These are phyloP conservation scores for Boletus vinaceobasis DNA, from an alignment of 768 basidiomycete species.

Conservation along the genomic window DNA sequence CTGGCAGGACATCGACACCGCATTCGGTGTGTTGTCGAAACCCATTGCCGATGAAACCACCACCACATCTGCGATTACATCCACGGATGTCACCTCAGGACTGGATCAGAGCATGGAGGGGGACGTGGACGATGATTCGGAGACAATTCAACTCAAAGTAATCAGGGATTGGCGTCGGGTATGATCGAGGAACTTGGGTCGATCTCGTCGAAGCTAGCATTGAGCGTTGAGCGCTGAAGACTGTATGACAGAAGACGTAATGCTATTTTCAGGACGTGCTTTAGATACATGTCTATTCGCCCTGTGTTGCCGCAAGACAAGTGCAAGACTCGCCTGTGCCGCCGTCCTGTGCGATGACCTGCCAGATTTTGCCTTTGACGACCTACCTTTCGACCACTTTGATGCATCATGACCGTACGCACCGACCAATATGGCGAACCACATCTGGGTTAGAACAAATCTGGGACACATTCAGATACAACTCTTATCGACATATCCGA, in stretches of 20 bases:
- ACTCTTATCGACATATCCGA: background rate
- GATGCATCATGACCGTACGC: conserved; percentile 29
- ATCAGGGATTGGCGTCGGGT: no score
- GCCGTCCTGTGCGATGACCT: conserved; percentile 34
- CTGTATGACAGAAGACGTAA: no score
- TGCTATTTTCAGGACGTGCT: no score
- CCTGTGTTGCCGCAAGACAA: no score
- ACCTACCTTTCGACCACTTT: conserved; percentile 38
- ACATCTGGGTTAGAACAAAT: conserved; percentile 60
- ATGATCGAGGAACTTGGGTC: no score
- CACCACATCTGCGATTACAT: background rate
- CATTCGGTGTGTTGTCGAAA: background rate
- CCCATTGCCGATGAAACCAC: background rate
- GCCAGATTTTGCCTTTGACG: conserved; percentile 59
- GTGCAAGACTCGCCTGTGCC: conserved; percentile 24
- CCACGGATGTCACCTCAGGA: background rate
- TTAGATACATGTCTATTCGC: no score
- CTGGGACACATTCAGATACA: conserved; percentile 34
- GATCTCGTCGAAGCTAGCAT: no score
- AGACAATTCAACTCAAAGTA: background rate
- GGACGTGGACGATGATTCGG: background rate
- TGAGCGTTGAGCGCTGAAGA: no score
- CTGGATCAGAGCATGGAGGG: background rate
- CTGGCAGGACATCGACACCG: background rate
- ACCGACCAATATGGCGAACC: conserved; percentile 59